phyloP scores from a whole-genome alignment of 2,329 filamentous ascomycete genomes.

The Arthrobotrys sinensis region DNA sequence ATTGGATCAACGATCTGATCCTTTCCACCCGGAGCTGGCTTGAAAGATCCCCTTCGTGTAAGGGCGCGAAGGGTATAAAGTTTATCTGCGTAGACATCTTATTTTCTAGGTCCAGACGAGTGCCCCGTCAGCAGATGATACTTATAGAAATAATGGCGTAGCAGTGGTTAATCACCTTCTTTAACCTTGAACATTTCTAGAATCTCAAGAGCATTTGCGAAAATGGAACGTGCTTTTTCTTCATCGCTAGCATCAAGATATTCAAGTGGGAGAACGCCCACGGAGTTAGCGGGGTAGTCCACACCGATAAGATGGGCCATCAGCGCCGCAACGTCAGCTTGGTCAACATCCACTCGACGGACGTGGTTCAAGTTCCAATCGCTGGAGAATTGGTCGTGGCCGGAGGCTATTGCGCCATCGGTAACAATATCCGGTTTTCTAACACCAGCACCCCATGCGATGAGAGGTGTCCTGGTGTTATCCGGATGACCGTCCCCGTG shows the following conservation, averaged over 20 bases:
- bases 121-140: not conserved
- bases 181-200: conserved; percentile 97
- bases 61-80: conserved; percentile 81
- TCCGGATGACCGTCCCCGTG: conserved; percentile 98
- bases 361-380: conserved; percentile 89
- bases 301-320: conserved; percentile 94
- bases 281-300: conserved; percentile 95
- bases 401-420: conserved; percentile 83
- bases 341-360: conserved; percentile 88
- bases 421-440: conserved; percentile 91
- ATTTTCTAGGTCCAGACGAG: conserved; percentile 69
- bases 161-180: conserved; percentile 70
- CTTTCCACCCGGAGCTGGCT: conserved; percentile 22
- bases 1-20: conserved; percentile 75
- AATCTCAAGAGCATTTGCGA: conserved; percentile 88
- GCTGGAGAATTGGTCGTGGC: conserved; percentile 90
- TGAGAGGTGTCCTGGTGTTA: conserved; percentile 93
- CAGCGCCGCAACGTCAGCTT: conserved; percentile 93
- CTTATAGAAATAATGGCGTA: not conserved
- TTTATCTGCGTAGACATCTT: conserved; percentile 83
- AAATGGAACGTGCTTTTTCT: conserved; percentile 85
- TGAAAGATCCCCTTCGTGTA: conserved; percentile 72
- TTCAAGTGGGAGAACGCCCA: conserved; percentile 88
- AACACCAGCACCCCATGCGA: conserved; percentile 86
- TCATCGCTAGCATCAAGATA: conserved; percentile 81